Percentiles rank a stretch among this genome's conserved stretches.
These are phyloP conservation scores for Penicillium robsamsonii DNA, from an alignment of 495 filamentous ascomycete genomes.

Conservation along the genomic window DNA sequence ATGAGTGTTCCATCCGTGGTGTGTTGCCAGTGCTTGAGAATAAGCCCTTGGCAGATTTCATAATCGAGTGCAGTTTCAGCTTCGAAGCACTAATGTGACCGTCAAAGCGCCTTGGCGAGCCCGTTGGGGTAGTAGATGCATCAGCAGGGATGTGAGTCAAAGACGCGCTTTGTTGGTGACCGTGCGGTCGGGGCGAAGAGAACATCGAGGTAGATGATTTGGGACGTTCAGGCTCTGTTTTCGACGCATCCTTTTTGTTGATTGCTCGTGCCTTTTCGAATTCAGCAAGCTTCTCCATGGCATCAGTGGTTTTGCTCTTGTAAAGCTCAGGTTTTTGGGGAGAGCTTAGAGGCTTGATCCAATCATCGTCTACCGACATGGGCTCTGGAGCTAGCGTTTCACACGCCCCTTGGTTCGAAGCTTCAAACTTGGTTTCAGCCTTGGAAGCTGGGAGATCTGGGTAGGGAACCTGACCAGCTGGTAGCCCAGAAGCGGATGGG, in stretches of 20 bases:
- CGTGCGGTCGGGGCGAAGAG: slow-evolving; percentile 48
- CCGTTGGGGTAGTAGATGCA: slow-evolving; percentile 62
- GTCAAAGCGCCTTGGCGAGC: slow-evolving; percentile 71
- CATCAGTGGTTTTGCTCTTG: slow-evolving; percentile 59
- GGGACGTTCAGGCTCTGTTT: slow-evolving; percentile 28
- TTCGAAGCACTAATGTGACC: slow-evolving; percentile 86
- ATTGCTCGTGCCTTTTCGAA: slow-evolving; percentile 11
- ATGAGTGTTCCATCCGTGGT: slow-evolving; percentile 62
- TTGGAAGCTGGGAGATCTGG: slow-evolving; percentile 53
- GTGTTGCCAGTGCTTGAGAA: slow-evolving; percentile 78
- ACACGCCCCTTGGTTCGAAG: slow-evolving; percentile 27
- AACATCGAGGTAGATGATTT: slow-evolving; percentile 48
- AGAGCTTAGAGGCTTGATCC: slow-evolving; percentile 66
- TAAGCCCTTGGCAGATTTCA: slow-evolving; percentile 79
- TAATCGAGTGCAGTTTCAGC: slow-evolving; percentile 79
- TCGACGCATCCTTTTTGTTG: slow-evolving; percentile 12
- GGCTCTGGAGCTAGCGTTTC: slow-evolving; percentile 26
- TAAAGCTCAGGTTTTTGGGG: slow-evolving; percentile 45
- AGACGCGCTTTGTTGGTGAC: slow-evolving; percentile 61
- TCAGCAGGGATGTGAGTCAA: slow-evolving; percentile 55
- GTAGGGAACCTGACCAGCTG: slow-evolving; percentile 48
- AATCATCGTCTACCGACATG: slow-evolving; percentile 68
- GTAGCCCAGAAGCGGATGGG: slow-evolving; percentile 42
- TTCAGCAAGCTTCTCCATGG: slow-evolving; percentile 52
- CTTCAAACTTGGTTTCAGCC: slow-evolving; percentile 30